phyloP scores from a whole-genome alignment of 176 grass and related monocot species.

The Bonia amplexicaulis region DNA sequence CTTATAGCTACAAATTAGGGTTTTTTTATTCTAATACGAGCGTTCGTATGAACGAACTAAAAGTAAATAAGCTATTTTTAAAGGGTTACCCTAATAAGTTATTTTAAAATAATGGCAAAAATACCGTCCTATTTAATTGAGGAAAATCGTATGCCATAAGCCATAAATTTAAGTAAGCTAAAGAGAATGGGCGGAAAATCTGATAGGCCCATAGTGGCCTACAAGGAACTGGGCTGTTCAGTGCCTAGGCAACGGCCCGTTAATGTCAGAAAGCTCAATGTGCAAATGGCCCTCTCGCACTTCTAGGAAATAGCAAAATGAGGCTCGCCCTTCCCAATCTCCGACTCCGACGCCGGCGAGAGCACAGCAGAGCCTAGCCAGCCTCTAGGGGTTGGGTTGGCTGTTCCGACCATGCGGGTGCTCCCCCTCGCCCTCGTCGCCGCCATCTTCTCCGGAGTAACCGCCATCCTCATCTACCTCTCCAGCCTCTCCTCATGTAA shows the following conservation, averaged over 20 bases:
- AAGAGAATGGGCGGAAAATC: too few relatives aligned
- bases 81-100: too few relatives aligned
- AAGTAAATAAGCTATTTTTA: too few relatives aligned
- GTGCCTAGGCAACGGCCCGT: background rate
- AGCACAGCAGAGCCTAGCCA: background rate
- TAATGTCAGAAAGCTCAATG: background rate
- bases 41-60: too few relatives aligned
- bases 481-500: constrained; percentile 71
- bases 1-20: too few relatives aligned
- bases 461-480: constrained; percentile 78
- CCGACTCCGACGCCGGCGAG: constrained; percentile 13
- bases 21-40: too few relatives aligned
- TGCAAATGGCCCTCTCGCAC: background rate
- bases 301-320: background rate
- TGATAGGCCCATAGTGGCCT: too few relatives aligned
- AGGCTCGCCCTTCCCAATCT: background rate
- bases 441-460: constrained; percentile 50
- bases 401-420: constrained; percentile 48
- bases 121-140: rapidly evolving
- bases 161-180: too few relatives aligned
- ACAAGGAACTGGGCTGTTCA: too few relatives aligned
- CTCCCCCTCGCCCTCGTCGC: constrained; percentile 57
- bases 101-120: too few relatives aligned
- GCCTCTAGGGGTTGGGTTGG: background rate
- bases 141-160: too few relatives aligned